phyloP scores from a whole-genome alignment of 2,329 filamentous ascomycete genomes.

The Fusarium nodosum region DNA sequence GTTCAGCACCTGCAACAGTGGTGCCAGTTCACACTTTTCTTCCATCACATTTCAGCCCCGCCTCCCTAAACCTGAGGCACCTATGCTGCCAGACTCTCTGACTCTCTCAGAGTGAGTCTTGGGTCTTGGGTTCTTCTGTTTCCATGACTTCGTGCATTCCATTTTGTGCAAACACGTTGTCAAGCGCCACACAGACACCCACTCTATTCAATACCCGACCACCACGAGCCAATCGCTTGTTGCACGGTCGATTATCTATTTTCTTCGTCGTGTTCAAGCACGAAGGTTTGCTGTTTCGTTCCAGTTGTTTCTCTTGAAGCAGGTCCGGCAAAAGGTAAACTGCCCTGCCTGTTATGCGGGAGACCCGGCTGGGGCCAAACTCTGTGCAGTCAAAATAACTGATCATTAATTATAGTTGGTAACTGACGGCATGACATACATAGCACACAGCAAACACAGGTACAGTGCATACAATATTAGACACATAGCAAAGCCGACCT shows the following conservation, averaged over 20 bases:
- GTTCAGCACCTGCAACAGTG: constrained; percentile 46
- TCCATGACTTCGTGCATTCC: constrained; percentile 57
- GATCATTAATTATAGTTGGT: constrained; percentile 3
- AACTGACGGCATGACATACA: constrained; percentile 6
- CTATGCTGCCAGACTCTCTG: constrained; percentile 29
- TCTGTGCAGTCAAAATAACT: constrained; percentile 29
- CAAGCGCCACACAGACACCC: constrained; percentile 45
- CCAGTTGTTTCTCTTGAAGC: constrained; percentile 39
- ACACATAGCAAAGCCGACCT: constrained; percentile 27
- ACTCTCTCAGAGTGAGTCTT: not conserved
- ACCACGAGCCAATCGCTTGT: constrained; percentile 41
- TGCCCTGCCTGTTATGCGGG: constrained; percentile 25
- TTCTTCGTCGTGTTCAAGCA: constrained; percentile 35
- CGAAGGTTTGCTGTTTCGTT: constrained; percentile 49
- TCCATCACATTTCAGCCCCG: constrained; percentile 37
- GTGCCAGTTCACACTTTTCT: constrained; percentile 47
- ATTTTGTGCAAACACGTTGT: constrained; percentile 49
- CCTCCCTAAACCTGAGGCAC: constrained; percentile 38
- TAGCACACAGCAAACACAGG: not conserved
- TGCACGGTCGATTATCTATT: constrained; percentile 31
- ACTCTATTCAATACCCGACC: constrained; percentile 5
- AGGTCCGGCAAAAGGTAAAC: constrained; percentile 35
- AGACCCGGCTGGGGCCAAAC: constrained; percentile 40
- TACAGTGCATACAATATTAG: not conserved
- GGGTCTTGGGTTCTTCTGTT: constrained; percentile 32